Base-by-base conservation (phyloP, 495 filamentous ascomycete genomes). In the Pyrenopolyporus hunteri region DNA sequence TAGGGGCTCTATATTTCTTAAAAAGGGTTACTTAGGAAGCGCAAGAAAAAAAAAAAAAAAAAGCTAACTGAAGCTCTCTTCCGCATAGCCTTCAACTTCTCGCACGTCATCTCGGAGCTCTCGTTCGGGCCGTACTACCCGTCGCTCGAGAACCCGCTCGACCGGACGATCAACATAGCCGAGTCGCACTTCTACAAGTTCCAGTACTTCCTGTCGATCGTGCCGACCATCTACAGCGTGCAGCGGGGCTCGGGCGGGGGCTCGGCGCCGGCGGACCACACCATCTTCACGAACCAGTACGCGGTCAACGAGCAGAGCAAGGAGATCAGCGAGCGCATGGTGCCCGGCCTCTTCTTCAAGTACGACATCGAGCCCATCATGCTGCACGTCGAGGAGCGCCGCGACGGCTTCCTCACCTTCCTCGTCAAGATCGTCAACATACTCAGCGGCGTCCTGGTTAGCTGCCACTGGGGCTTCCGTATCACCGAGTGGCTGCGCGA, bases 281-380 rank as follows among this genome's bases (percentile, higher is more conserved):
- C 87, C 32, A 82, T 99, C 76, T 84, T 87, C 76, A 98, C 94
- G 17, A 98, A 99, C 79, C 94, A 99, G 73, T 99, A 99, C 81
- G 94, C 93, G 33, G 94, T 95, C 0, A 98, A 93, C 0, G 88
- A 91, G 64, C 91, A 97, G 73, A 85, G 82, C 49, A 82, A 84
- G 47, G 64, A 77, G 6, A 78, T 97, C 32, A 74, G 78, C 50
- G 89, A 96, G 72, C 85, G 79, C 55, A 77, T 79, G 6, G 83
- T 96, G 4, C 94, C 94, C 1, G 95, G 95, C 8, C 89, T 99
- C 63, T 99, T 97, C 75, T 92, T 99, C 82, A 98, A 98, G 79
- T 99, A 93, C 72, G 93, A 98, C 74, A 97, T 99, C 70, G 94
- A 99, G 83, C 94, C 94, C 3, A 93, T 99, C 66, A 72, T 91